phyloP scores from a whole-genome alignment of 176 grass and related monocot species.

The Oropetium thomaeum region DNA sequence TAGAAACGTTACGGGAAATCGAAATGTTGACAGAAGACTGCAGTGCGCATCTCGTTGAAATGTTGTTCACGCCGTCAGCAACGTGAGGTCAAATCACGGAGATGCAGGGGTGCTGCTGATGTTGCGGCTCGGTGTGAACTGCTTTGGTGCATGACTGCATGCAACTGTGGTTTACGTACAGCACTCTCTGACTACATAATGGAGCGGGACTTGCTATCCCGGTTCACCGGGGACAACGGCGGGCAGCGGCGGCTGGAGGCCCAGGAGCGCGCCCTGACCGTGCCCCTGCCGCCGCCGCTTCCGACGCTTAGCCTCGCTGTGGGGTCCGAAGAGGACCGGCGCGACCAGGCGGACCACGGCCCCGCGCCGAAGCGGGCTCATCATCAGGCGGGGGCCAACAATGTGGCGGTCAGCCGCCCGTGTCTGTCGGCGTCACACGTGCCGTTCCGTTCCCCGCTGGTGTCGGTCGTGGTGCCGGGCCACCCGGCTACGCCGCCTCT shows the following conservation, averaged over 20 bases:
- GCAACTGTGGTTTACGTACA: background rate
- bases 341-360: background rate
- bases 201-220: background rate
- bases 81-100: background rate
- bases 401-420: background rate
- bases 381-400: background rate
- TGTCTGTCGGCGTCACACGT: background rate
- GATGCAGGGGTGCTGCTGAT: background rate
- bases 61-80: background rate
- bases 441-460: background rate
- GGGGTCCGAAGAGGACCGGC: background rate
- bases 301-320: background rate
- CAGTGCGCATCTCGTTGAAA: background rate
- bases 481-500: background rate
- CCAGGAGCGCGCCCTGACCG: background rate
- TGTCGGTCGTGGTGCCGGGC: background rate
- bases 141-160: background rate
- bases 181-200: too few species aligned
- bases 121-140: background rate
- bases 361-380: background rate
- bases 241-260: background rate
- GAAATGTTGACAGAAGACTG: too few species aligned
- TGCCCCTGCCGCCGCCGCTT: background rate
- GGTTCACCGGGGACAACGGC: background rate
- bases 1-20: too few species aligned